Base-by-base conservation (phyloP, 164 flowering plant genomes). In the Sedum album region DNA sequence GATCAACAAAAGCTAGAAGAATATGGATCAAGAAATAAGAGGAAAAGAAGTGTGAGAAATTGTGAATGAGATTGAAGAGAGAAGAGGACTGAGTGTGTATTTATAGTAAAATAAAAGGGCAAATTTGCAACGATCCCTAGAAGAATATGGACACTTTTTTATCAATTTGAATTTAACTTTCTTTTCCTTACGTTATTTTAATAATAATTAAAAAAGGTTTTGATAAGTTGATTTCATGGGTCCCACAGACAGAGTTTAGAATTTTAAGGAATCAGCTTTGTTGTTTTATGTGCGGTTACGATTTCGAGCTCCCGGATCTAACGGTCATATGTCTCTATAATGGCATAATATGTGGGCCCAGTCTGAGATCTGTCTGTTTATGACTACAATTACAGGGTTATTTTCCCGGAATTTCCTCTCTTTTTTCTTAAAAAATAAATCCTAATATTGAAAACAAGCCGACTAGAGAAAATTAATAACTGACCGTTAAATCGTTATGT, bases 231-330 rank as follows among this genome's bases (percentile, higher is more conserved):
- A 57, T 57, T 57, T 57, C 62, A 57, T 57, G 62, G 62, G 62
- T 57, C 62, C 62, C 18, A 57, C n/a, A 28, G 62, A 57, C 62
- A 57, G 62, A 33, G n/a, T n/a, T 57, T 33, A 57, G 62, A 57
- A 57, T 57, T 57, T 57, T 57, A 33, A 57, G 62, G 62, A 57
- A 26, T 28, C 62, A 57, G 62, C 62, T 57, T 57, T 26, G 62
- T 57, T 17, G 33, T 26, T 57, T 57, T 57, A 57, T 57, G 62
- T 57, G 62, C 62, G 35, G 62, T 14, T 57, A 33, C 17, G 62
- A 57, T 57, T 57, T 57, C 62, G 62, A 57, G 62, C 62, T 3
- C 62, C 62, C 62, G 62, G 62, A 57, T 57, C 62, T 57, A 28
- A 57, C 62, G 62, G 62, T 57, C 62, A 11, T 33, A 57, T 57